These are phyloP conservation scores for Termitomyces sp. DNA, from an alignment of 768 basidiomycete species.

Conservation along the genomic window DNA sequence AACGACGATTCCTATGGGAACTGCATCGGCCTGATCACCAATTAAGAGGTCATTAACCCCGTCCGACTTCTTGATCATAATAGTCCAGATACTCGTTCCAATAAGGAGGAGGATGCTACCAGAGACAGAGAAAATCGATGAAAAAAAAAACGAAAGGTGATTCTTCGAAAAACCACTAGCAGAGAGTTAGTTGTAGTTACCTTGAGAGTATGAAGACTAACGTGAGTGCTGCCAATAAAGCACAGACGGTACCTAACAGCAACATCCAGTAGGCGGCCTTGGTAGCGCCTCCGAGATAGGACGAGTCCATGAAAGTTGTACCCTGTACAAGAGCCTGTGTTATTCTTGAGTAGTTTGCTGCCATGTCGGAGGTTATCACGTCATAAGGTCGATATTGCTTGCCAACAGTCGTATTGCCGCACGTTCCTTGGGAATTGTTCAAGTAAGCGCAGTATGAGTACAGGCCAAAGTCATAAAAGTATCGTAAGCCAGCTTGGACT, in stretches of 20 bases:
- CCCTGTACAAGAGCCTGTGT: constrained; percentile 46
- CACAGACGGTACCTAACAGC: constrained; percentile 63
- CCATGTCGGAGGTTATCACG: constrained; percentile 63
- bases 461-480: constrained; percentile 73
- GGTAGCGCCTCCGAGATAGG: constrained; percentile 57
- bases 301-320: constrained; percentile 53
- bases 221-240: constrained; percentile 62
- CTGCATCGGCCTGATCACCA: constrained; percentile 23
- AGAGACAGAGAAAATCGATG: constrained; percentile 55
- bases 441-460: constrained; percentile 78
- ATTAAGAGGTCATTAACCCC: constrained; percentile 50
- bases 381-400: constrained; percentile 60
- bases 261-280: constrained; percentile 73
- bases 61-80: constrained; percentile 59
- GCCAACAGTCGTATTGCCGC: constrained; percentile 56
- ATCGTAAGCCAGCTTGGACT: constrained; percentile 52
- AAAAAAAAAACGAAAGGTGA: constrained; percentile 61
- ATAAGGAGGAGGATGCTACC: constrained; percentile 61
- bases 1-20: constrained; percentile 57
- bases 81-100: constrained; percentile 74
- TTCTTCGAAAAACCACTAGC: constrained; percentile 62
- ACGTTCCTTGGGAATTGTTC: constrained; percentile 51
- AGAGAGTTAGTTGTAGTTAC: constrained; percentile 6
- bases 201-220: constrained; percentile 28
- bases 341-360: constrained; percentile 50